phyloP scores from a whole-genome alignment of 306 rosid species.

The Biancaea sappan region DNA sequence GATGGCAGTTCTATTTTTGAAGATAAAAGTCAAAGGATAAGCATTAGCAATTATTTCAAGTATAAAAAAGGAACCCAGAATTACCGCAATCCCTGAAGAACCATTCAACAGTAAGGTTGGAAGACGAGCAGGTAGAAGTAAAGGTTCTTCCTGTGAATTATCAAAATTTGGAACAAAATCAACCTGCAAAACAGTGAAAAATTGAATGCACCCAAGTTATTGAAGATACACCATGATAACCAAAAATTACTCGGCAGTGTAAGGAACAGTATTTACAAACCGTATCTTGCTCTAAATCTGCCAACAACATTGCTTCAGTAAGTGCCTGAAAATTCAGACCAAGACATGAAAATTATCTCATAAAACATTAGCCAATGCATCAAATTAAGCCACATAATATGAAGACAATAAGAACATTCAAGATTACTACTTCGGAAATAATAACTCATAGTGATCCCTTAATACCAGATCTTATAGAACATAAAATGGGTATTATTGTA shows the following conservation, averaged over 20 bases:
- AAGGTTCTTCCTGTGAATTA: slow-evolving; percentile 92
- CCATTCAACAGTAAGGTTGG: slow-evolving; percentile 92
- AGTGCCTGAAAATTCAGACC: slow-evolving; percentile 67
- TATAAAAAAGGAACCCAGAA: slow-evolving; percentile 36
- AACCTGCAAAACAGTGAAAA: slow-evolving; percentile 59
- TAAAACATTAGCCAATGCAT: slow-evolving; percentile 21
- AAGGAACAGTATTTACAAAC: slow-evolving; percentile 62
- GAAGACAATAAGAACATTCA: slow-evolving; percentile 8
- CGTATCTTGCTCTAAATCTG: slow-evolving; percentile 83
- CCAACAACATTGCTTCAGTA: slow-evolving; percentile 86
- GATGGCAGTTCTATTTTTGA: slow-evolving; percentile 26
- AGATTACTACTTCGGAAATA: not conserved
- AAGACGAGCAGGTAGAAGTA: slow-evolving; percentile 90
- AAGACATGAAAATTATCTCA: slow-evolving; percentile 12
- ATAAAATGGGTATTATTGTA: not conserved
- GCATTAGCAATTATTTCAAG: slow-evolving; percentile 8
- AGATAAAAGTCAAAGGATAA: slow-evolving; percentile 25
- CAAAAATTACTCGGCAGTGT: slow-evolving; percentile 24
- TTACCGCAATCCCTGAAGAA: slow-evolving; percentile 98
- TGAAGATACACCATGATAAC: slow-evolving; percentile 23
- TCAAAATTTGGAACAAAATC: slow-evolving; percentile 93
- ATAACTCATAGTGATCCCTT: slow-evolving; percentile 10
- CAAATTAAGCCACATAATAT: slow-evolving; percentile 25
- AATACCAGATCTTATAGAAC: not conserved
- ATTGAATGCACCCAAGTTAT: slow-evolving; percentile 18